Base-by-base conservation (phyloP, 2,329 filamentous ascomycete species). In the Penicillium sp. region DNA sequence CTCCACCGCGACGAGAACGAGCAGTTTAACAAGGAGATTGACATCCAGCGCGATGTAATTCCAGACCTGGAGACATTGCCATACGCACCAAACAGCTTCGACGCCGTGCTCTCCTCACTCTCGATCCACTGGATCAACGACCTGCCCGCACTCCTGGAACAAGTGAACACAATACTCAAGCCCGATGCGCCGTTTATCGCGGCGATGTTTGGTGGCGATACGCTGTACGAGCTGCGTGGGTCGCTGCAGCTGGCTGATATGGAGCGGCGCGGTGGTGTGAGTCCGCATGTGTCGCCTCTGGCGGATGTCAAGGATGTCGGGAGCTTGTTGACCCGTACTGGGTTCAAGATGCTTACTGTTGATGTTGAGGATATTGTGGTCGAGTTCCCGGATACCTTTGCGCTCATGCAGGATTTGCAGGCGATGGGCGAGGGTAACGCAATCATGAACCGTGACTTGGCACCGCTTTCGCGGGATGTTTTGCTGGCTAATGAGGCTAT, bases 121-220 rank as follows among this genome's bases (percentile, higher is more conserved):
- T 92, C 89, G 55, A 80, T 99, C 70, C 94, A 99, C 75, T 99
- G 94, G 94, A 89, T 97, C 79, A 99, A 99, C 72, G 91, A 99
- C 72, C 83, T 99, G 6, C 94, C 94, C 0, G 89, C 88, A 1
- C 79, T 95, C 12, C 81, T 99, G 2, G 80, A 86, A 1, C 90
- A 96, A 69, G 88, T 97, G 69, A 96, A 96, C 78, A 82, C 84
- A 61, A 79, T 95, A 34, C 82, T 99, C 27, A 96, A 95, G 74
- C 91, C 93, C 0, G 94, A 99, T 72, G 82, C 84, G 54, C 91
- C 95, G 1, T 96, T 99, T 69, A 86, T 99, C 45, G 93, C 89
- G 15, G 93, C 93, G 62, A 99, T 99, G 92, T 87, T 96, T 57
- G 94, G 94, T 53, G 94, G 94, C 0, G 94, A 99, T 72, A 93